Percentiles rank a stretch among this genome's conserved stretches.
Conservation (phyloP, 2,329 filamentous ascomycete genomes). For the Fusarium stilboides region DNA sequence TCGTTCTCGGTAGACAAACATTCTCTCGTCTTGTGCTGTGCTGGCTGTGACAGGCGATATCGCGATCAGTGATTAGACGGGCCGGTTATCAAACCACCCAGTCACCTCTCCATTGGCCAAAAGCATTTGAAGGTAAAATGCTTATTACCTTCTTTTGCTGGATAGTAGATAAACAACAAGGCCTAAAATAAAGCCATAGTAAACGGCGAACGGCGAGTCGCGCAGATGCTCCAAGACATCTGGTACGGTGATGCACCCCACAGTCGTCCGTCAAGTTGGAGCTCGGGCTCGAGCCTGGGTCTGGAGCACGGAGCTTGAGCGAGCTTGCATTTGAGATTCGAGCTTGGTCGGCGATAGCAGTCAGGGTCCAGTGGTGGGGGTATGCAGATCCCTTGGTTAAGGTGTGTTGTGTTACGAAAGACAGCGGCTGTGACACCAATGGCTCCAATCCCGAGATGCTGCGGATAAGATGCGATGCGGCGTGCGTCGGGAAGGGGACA, state of each 20-base stretch:
- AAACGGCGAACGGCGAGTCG: constrained; percentile 37
- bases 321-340: constrained; percentile 37
- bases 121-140: neutral
- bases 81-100: constrained; percentile 9
- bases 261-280: constrained; percentile 38
- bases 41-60: constrained; percentile 10
- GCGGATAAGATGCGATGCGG: constrained; percentile 31
- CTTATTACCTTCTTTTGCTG: constrained; percentile 8
- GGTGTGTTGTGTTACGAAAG: constrained; percentile 24
- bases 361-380: constrained; percentile 38
- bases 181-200: constrained; percentile 17
- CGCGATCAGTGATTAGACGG: constrained; percentile 7
- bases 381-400: constrained; percentile 33
- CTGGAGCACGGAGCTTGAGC: constrained; percentile 36
- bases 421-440: constrained; percentile 24
- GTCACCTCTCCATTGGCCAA: constrained; percentile 12
- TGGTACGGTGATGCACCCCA: constrained; percentile 44
- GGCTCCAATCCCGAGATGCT: constrained; percentile 38
- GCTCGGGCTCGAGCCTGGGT: constrained; percentile 38
- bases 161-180: constrained; percentile 20
- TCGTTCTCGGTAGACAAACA: constrained; percentile 14
- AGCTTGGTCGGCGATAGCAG: constrained; percentile 33
- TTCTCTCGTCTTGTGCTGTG: constrained; percentile 11
- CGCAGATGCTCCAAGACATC: constrained; percentile 27
- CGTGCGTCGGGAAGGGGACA: constrained; percentile 24